These are phyloP conservation scores for Hymenoscyphus albidus DNA, from an alignment of 2,329 filamentous ascomycete genomes.

Conservation along the genomic window DNA sequence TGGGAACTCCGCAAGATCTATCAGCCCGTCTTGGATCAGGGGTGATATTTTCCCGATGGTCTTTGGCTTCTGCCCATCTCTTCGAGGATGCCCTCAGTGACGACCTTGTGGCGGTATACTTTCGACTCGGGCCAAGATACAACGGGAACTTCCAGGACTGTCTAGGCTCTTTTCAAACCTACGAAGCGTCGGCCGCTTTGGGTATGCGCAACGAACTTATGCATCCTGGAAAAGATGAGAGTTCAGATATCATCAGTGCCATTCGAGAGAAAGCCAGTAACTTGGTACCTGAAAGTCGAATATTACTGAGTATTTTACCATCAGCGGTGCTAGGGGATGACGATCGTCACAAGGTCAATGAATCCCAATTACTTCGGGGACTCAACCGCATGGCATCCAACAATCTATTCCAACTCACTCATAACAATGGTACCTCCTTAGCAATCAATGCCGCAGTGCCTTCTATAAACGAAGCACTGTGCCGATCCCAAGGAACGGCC, in stretches of 20 bases:
- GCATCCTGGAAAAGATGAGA: conserved; percentile 83
- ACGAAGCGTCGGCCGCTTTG: conserved; percentile 84
- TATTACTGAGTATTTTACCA: conserved; percentile 80
- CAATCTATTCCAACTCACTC: conserved; percentile 64
- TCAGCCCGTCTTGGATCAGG: conserved; percentile 71
- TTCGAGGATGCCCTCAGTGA: conserved; percentile 86
- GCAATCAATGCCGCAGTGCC: conserved; percentile 87
- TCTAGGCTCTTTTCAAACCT: conserved; percentile 92
- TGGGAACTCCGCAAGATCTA: conserved; percentile 88
- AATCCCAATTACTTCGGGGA: conserved; percentile 70
- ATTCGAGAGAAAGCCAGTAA: conserved; percentile 81
- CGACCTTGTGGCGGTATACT: conserved; percentile 86
- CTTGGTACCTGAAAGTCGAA: conserved; percentile 74
- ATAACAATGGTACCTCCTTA: conserved; percentile 70
- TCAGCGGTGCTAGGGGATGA: conserved; percentile 77
- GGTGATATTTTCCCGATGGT: conserved; percentile 76
- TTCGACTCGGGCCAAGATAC: conserved; percentile 84
- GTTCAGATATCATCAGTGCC: conserved; percentile 84
- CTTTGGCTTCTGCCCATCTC: conserved; percentile 82
- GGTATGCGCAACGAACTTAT: conserved; percentile 89
- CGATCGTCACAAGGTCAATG: conserved; percentile 65
- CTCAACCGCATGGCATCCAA: conserved; percentile 69
- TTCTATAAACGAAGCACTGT: conserved; percentile 83
- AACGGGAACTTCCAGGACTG: conserved; percentile 97
- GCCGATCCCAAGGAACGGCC: conserved; percentile 74